Evolutionary conservation across 805 yeast genomes (phyloP).

Genomic region (Zygoascus tannicola): DNA sequence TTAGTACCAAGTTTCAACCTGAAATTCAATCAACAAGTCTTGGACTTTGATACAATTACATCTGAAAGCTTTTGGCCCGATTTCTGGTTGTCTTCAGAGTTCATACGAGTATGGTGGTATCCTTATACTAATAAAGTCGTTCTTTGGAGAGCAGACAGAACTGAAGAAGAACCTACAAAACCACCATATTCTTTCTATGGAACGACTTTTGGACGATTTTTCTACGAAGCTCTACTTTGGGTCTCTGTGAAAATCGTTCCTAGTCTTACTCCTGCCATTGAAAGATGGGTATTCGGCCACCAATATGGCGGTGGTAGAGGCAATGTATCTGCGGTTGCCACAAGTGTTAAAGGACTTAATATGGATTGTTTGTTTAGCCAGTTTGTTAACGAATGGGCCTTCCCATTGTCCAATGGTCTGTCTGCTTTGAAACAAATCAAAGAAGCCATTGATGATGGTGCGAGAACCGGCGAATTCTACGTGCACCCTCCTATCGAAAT

Average conservation of each 20-base stretch:
- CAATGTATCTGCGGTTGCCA: conserved; percentile 63
- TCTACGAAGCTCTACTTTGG: conserved; percentile 75
- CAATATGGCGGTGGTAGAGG: conserved; percentile 14
- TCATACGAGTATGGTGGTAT: conserved; percentile 94
- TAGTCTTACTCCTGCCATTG: conserved; percentile 72
- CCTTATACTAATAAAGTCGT: conserved; percentile 83
- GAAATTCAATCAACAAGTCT: conserved; percentile 71
- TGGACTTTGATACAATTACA: conserved; percentile 64
- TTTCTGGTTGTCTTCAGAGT: conserved; percentile 85
- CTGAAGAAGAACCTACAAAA: conserved; percentile 54
- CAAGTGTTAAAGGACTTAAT: conserved; percentile 77
- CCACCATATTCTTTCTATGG: conserved; percentile 83
- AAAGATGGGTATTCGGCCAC: conserved; percentile 63
- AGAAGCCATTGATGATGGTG: conserved; percentile 52
- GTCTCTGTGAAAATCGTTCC: conserved; percentile 66
- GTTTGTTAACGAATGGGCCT: conserved; percentile 95
- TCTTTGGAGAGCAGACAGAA: conserved; percentile 81
- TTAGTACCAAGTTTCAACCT: conserved; percentile 77
- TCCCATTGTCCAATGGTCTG: conserved; percentile 73
- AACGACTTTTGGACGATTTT: conserved; percentile 61
- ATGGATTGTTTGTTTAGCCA: conserved; percentile 95
- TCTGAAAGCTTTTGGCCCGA: conserved; percentile 53
- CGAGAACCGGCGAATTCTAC: conserved; percentile 52
- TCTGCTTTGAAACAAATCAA: conserved; percentile 43
- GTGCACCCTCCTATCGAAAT: conserved; percentile 96